Conservation (phyloP, 371 early-diverging fungal species). For the Syncephalastrum sp. region DNA sequence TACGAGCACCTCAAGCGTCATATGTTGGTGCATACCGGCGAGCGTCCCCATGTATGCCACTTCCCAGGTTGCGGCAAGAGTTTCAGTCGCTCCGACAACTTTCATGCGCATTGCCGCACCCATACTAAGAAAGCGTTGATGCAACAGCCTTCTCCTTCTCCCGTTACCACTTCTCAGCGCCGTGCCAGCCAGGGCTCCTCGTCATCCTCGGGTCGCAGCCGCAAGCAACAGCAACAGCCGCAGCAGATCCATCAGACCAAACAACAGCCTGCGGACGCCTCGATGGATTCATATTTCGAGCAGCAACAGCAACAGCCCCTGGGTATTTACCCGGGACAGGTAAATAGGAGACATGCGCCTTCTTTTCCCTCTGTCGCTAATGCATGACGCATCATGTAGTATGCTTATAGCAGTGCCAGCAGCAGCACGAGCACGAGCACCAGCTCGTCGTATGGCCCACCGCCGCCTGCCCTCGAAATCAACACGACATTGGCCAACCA, state of each 20-base stretch:
- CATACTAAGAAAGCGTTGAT: constrained; percentile 39
- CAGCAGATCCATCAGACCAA: background rate
- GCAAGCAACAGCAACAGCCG: background rate
- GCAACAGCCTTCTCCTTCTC: too few relatives aligned
- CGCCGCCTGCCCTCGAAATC: too few relatives aligned
- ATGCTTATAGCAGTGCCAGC: background rate
- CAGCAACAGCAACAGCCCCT: too few relatives aligned
- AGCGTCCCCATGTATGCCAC: constrained; percentile 68
- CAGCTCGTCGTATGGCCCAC: too few relatives aligned
- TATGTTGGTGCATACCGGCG: constrained; percentile 65
- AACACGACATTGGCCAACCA: too few relatives aligned
- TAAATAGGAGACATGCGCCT: too few relatives aligned
- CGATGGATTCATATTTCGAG: background rate
- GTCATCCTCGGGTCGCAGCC: background rate
- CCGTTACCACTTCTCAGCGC: too few relatives aligned
- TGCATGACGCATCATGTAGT: background rate
- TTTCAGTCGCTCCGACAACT: constrained; percentile 78
- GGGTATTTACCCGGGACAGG: too few relatives aligned
- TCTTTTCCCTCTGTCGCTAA: too few relatives aligned
- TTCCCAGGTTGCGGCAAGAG: constrained; percentile 66
- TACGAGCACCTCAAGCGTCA: constrained; percentile 85
- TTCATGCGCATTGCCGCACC: constrained; percentile 59
- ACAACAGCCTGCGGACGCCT: background rate
- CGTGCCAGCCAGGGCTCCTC: too few relatives aligned
- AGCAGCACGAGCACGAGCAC: background rate